phyloP scores from a whole-genome alignment of 2,329 filamentous ascomycete species.

The Pseudogymnoascus destructans region DNA sequence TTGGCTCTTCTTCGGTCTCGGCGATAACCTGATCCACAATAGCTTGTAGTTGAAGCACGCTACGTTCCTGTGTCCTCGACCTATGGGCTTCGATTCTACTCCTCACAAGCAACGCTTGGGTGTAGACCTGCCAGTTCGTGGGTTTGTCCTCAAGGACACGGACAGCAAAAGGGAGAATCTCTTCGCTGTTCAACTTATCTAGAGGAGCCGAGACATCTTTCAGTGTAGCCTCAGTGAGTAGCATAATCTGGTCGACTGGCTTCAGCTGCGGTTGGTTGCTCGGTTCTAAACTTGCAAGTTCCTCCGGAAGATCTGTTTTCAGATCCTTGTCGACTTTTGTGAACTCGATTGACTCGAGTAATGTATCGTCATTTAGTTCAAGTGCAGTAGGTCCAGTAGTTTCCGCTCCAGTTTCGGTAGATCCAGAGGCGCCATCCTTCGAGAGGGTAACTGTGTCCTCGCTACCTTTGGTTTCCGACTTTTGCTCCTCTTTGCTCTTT shows the following conservation, averaged over 20 bases:
- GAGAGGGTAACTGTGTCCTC: constrained; percentile 11
- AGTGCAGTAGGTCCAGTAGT: constrained; percentile 50
- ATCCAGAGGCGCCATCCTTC: constrained; percentile 15
- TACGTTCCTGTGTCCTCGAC: constrained; percentile 77
- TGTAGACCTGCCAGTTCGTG: constrained; percentile 97
- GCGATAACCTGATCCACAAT: constrained; percentile 91
- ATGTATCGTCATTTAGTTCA: constrained; percentile 79
- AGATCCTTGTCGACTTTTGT: constrained; percentile 30
- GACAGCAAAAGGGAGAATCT: constrained; percentile 81
- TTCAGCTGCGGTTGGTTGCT: constrained; percentile 70
- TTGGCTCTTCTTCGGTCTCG: constrained; percentile 44
- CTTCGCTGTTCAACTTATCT: constrained; percentile 80
- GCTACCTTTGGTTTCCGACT: constrained; percentile 14
- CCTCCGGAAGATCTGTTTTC: constrained; percentile 41
- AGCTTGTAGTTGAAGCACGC: constrained; percentile 83
- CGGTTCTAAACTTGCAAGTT: constrained; percentile 54
- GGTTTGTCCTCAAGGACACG: constrained; percentile 78
- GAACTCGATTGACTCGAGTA: constrained; percentile 80
- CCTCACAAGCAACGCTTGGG: constrained; percentile 78
- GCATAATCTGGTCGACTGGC: constrained; percentile 77
- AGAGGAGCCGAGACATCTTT: constrained; percentile 76
- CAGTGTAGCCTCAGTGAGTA: constrained; percentile 76
- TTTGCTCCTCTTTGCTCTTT: constrained; percentile 45
- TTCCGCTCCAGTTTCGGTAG: constrained; percentile 22
- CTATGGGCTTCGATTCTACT: constrained; percentile 82